A percentile compares a stretch with the other conserved stretches of the same genome.
Evolutionary conservation across 176 grass and related monocot genomes (phyloP).

Genomic region (Aegilops longissima): DNA sequence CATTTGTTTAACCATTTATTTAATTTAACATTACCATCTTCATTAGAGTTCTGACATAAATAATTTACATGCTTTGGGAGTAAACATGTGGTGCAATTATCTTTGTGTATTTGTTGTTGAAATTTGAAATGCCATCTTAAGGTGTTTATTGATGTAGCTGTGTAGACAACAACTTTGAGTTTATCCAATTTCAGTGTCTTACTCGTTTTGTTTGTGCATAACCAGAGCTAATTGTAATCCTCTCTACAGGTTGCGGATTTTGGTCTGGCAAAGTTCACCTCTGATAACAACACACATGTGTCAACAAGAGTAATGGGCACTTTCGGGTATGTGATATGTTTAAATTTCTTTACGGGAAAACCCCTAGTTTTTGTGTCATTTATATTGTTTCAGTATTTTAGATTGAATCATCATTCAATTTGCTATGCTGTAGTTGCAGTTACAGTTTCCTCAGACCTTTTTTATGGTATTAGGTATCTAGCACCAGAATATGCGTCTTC

Average conservation of each 20-base stretch:
- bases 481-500: conserved; percentile 98
- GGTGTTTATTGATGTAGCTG: not conserved
- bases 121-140: not conserved
- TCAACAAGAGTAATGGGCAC: conserved; percentile 80
- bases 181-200: not conserved
- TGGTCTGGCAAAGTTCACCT: conserved; percentile 70
- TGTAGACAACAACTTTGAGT: conserved; percentile 2
- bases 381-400: not conserved
- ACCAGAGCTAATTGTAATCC: not conserved
- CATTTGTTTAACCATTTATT: conserved; percentile 3
- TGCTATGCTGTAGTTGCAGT: not conserved
- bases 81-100: conserved; percentile 16
- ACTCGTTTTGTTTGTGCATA: not conserved
- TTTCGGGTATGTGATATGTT: conserved; percentile 50
- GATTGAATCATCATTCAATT: conserved; percentile 4
- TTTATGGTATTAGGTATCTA: conserved; percentile 70
- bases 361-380: conserved; percentile 1
- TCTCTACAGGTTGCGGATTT: conserved; percentile 66
- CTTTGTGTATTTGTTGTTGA: not conserved
- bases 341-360: not conserved
- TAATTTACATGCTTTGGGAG: not conserved
- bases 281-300: conserved; percentile 71
- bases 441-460: conserved; percentile 3
- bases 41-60: not conserved
- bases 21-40: not conserved